Base-by-base conservation (phyloP, 116 monocot genomes). In the Iris pallida region DNA sequence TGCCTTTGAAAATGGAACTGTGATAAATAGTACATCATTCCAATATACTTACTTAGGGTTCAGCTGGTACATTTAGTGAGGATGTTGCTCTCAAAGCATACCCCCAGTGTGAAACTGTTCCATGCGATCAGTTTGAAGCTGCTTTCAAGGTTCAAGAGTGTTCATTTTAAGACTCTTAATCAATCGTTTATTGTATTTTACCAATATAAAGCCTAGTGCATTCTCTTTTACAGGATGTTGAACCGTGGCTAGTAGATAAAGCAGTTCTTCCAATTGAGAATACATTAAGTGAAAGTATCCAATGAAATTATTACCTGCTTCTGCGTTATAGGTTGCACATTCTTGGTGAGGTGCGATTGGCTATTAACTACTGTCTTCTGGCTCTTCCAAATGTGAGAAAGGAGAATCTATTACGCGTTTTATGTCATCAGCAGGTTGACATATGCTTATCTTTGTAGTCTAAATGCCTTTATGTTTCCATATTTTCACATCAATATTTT, bases 181-280 rank as follows among this genome's bases (percentile, higher is more conserved):
- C 9, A 30, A 63, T 47, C 47, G 10, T 8, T 18, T 47, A 47
- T 64, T 51, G 7, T 51, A 9, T 51, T 51, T 51, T 51, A 2
- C 49, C 49, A 2, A 0, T 51, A 51, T 13, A 9, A 51, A 51
- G 49, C 7, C 13, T 0, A 9, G 2, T 51, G 49, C 1, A 1
- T 51, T 61, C 9, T 20, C 8, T 44, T 57, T 71, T 41, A 5
- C 68, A 94, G 90, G 93, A 90, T 41, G 90, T 94, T 59, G 93
- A 94, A 61, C 65, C 80, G 41, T 87, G 82, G 84, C 66, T 87
- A 45, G 93, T 78, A 30, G 93, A 94, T 55, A 89, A 79, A 80
- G 93, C 90, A 30, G 85, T 94, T 73, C 89, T 94, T 69, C 93
- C 90, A 12, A 85, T 94, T 58, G 93, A 89, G 68, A 89, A 90